Evolutionary conservation across 73 alveolate species (phyloP), one percentile per base, ranked within the genome.

Genomic region (Paraurostyla sp.): DNA sequence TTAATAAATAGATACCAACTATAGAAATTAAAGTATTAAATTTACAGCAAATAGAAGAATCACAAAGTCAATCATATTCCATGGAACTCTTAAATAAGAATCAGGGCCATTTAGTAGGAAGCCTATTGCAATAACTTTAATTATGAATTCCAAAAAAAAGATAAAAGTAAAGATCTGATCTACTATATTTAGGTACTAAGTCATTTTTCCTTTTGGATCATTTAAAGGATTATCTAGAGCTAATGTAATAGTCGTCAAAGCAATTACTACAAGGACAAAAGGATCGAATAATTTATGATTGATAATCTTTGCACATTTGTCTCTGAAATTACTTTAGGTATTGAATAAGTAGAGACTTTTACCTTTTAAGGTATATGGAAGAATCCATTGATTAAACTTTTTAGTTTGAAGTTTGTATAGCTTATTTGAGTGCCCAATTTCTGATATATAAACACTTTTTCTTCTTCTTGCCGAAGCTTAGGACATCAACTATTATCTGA

Each of bases 61-160:
- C 0, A 73, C 22, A 59, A 90, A 90, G 50, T 90, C 95, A 6
- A 90, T 52, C 2, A 76, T 29, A 36, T 90, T 90, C 87, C 91
- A 83, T 33, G 80, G 46, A 85, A 71, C 58, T 65, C 69, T 85
- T 0, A 90, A 11, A 69, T 85, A 90, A 15, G 93, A 59, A 13
- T 78, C 25, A 30, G 20, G 30, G 40, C 76, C 87, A 33, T 83
- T 87, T 27, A 71, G 2, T 3, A 69, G 25, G 29, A 85, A 42
- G 49, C 85, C 80, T 0, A 3, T 68, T 0, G 89, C 92, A 7
- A 75, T 40, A 13, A 63, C 71, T 62, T 91, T 91, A 15, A 73
- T 6, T 7, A 87, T 3, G 33, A 38, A 6, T 60, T 91, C 96
- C 36, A 38, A 6, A 23, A 40, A 16, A 43, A 91, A 91, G 1